Base-by-base conservation (phyloP, 1,284 basidiomycete species). In the Heterobasidion parviporum region DNA sequence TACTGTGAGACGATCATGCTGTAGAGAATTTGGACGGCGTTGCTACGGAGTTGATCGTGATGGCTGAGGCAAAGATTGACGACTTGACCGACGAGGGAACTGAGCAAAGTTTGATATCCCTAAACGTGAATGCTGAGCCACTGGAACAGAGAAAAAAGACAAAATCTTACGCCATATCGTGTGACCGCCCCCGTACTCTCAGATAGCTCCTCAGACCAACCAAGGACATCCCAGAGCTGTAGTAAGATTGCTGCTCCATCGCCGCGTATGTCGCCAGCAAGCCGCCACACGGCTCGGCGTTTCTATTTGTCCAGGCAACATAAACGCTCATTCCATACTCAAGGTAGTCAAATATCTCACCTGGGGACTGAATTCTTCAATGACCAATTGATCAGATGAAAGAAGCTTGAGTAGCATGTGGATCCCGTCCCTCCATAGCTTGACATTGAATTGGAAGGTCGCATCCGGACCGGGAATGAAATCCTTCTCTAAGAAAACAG, bases 1-100 rank as follows among this genome's bases (percentile, higher is more conserved):
- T 89, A 91, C 67, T 98, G 94, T 6, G 94, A 92, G 54, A 97
- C 85, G 61, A 98, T 95, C 93, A 98, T 98, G 64, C 90, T 92
- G 70, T 90, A 96, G 20, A 98, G 79, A 52, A 98, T 94, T 61
- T 91, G 87, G 7, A 97, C 94, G 0, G 94, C 94, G 61, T 91
- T 90, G 63, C 83, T 91, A 59, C 95, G 85, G 52, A 98, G 78
- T 64, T 89, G 87, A 66, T 98, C 95, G 65, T 98, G 95, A 64
- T 95, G 92, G 58, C 94, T 97, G 50, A 98, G 75, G 67, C 96
- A 98, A 1, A 98, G 77, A 63, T 94, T 90, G 56, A 99, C 87
- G 51, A 98, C 88, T 54, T 90, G 87, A 55, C 92, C 94, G 32
- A 97, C 92, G 12, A 98, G 81, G n/a, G 87, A 78, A 58, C 87